Base-by-base conservation (phyloP, 1,139 yeast species). In the Scheffersomyces lignicola region DNA sequence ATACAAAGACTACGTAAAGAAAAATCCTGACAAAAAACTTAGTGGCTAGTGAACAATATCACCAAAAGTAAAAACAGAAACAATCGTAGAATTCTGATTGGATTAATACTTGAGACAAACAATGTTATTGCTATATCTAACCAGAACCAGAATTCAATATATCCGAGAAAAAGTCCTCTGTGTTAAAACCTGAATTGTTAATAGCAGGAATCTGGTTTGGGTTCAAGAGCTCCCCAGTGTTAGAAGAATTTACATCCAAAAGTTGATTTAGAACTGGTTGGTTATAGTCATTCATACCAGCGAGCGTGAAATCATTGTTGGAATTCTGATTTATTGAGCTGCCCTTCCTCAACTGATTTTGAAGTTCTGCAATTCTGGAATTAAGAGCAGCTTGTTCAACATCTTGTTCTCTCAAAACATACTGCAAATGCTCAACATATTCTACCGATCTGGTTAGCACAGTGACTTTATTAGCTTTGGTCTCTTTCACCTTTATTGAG, bases 381-480 rank as follows among this genome's bases (percentile, higher is more conserved):
- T 14, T 26, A 7, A 26, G 9, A n/a, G 18, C n/a, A n/a, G 9
- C 10, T 8, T 12, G 5, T 16, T 26, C 47, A 32, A 43, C 45
- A 4, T 56, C 60, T 44, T 70, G 76, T 45, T 60, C 55, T 16
- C 58, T 60, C 38, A 68, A 54, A 9, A 70, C 76, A 42, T 65
- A 65, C 37, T 60, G 54, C 44, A 84, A 63, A 53, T 80, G 83
- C 3, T 56, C 62, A 20, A 83, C 75, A 55, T 83, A 84, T 28
- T 80, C 88, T 12, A 83, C 89, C 0, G 89, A 76, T 47, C 76
- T 78, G 47, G 75, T 74, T 42, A 84, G 64, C 35, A 83, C 82
- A 7, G 83, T 76, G 17, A 85, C 77, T 54, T 84, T 84, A 49
- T 83, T 83, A 1, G 90, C 86, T 50, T 82, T 82, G 4, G 80